Base-by-base conservation (phyloP, 1,284 basidiomycete genomes). In the Caloboletus firmus region DNA sequence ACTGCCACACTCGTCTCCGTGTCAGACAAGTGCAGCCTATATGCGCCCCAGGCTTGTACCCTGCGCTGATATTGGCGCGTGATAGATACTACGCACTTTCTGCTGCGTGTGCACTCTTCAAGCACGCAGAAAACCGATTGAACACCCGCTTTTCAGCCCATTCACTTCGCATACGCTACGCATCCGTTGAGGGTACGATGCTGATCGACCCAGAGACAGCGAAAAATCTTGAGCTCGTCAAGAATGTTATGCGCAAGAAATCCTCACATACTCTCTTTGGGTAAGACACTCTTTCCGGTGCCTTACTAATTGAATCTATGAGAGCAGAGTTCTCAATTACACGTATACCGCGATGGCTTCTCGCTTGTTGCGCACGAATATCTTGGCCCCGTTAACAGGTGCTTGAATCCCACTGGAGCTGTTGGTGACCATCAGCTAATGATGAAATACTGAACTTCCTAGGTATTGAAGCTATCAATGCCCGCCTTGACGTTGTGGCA, bases 121-220 rank as follows among this genome's bases (percentile, higher is more conserved):
- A 91, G 68, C 85, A 90, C 62, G 78, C 87, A 13, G 87, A 93
- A 64, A 69, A 71, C 2, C 80, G 80, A 39, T 71, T 88, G 48
- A 89, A 89, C 56, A 81, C 81, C 0, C 79, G 82, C 13, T 96
- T 92, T 66, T 78, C 86, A 1, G 74, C 82, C 0, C 76, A 75
- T 11, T 93, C 90, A 10, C 74, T 98, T n/a, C 81, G 84, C 30
- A 93, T 98, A 56, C 78, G 80, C 13, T 96, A 90, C 66, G 77
- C 83, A 0, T 83, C 91, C 2, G 85, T 91, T 0, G 89, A 84
- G 70, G 93, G 93, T 0, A 95, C 92, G 0, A 91, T 97, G 87
- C 82, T 96, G 79, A 91, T 98, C 61, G 95, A 97, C 66, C 80
- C 85, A 0, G 93, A 95, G 54, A 93, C 89, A 0, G 91, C 86